phyloP scores from a whole-genome alignment of 495 filamentous ascomycete genomes.

The Hypoxylon crocopeplum region DNA sequence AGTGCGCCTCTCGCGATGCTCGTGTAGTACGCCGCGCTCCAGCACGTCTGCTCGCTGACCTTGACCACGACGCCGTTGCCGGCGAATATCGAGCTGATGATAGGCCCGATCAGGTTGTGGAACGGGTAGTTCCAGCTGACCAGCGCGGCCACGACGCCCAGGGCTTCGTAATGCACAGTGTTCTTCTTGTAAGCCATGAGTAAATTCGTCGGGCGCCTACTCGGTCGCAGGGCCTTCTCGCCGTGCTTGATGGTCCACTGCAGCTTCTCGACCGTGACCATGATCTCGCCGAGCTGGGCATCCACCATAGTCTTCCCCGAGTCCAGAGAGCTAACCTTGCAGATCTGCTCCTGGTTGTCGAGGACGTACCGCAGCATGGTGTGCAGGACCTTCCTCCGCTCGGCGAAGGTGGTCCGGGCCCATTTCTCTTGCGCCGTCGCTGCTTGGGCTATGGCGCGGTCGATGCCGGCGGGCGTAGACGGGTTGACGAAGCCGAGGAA shows the following conservation, averaged over 20 bases:
- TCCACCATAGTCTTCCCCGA: slow-evolving; percentile 98
- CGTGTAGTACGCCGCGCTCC: slow-evolving; percentile 83
- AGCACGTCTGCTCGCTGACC: slow-evolving; percentile 90
- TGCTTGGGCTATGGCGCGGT: slow-evolving; percentile 77
- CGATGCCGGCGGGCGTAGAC: slow-evolving; percentile 77
- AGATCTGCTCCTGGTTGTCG: slow-evolving; percentile 89
- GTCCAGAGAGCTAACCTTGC: slow-evolving; percentile 85
- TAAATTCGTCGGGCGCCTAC: slow-evolving; percentile 78
- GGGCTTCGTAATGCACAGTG: slow-evolving; percentile 86
- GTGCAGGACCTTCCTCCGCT: slow-evolving; percentile 80
- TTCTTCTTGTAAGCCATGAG: slow-evolving; percentile 97
- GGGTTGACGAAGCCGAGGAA: slow-evolving; percentile 83
- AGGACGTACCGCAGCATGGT: slow-evolving; percentile 84
- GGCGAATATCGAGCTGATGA: slow-evolving; percentile 90
- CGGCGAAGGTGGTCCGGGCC: slow-evolving; percentile 77
- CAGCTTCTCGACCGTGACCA: slow-evolving; percentile 92
- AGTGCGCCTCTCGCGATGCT: slow-evolving; percentile 80
- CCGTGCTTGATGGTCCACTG: slow-evolving; percentile 94
- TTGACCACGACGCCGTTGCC: slow-evolving; percentile 94
- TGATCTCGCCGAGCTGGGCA: slow-evolving; percentile 89
- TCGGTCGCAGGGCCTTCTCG: slow-evolving; percentile 77
- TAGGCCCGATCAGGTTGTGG: slow-evolving; percentile 91
- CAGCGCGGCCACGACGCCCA: slow-evolving; percentile 89
- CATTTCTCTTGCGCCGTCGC: slow-evolving; percentile 79
- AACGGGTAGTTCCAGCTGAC: slow-evolving; percentile 98